Base-by-base conservation (phyloP, 768 basidiomycete genomes). In the Gyrodon lividus region DNA sequence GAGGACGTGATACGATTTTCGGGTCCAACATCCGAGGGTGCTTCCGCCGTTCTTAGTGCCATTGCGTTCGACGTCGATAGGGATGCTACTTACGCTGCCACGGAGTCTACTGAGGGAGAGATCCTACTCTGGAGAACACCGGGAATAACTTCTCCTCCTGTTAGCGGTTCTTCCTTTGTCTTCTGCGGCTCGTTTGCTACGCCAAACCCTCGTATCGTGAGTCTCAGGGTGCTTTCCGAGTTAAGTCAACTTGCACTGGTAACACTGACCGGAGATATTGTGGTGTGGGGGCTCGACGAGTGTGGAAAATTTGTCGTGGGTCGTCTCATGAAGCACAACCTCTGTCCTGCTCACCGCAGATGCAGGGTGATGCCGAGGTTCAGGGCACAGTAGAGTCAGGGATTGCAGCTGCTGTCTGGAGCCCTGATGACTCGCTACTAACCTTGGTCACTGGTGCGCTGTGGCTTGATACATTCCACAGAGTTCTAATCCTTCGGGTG, bases 351-450 rank as follows among this genome's bases (percentile, higher is more conserved):
- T 61, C 14, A 60, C n/a, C 19, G 4, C 34, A 7, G 9, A 48
- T 51, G 31, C 51, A 64, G 66, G 56, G 64, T 49, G 57, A 57
- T 51, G 51, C 81, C 39, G 91, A 95, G 57, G 79, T 92, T 13
- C 86, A 95, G 48, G 96, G 96, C 14, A 84, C 86, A 0, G 82
- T 98, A 6, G 95, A 97, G 49, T 76, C 83, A 10, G 93, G 91
- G 0, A 86, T 99, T 44, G 69, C 82, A 26, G 84, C 87, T 1
- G 94, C 91, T 10, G 74, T 80, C 12, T 98, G 96, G 95, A 86
- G 86, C 56, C 92, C 96, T 4, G 97, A 99, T 66, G 91, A 96
- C 49, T 84, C 90, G 7, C 71, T 91, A n/a, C 74, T 99, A 12
- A 82, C 82, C 1, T 74, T 98, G 19, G 75, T 89, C 6, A 97